These are phyloP conservation scores for Lumnitzera racemosa DNA, from an alignment of 345 rosid genomes.

Conservation along the genomic window DNA sequence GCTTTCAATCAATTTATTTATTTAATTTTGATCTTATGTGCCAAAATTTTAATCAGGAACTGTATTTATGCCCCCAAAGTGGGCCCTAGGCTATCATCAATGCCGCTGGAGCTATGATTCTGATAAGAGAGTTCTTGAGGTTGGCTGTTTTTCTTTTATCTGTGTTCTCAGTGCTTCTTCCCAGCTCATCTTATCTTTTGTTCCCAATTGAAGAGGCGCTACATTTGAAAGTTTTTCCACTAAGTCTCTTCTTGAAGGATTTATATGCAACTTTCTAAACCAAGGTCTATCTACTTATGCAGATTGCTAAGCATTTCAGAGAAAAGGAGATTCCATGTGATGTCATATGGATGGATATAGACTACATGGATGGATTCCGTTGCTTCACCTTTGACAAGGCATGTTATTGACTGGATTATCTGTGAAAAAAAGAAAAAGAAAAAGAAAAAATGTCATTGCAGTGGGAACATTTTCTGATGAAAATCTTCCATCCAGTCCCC, in stretches of 20 bases:
- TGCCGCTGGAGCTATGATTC: constrained; percentile 94
- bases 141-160: constrained; percentile 16
- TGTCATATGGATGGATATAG: constrained; percentile 98
- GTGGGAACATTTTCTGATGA: too few species aligned
- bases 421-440: too few species aligned
- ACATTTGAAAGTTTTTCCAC: neutral
- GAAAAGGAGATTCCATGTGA: constrained; percentile 84
- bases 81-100: constrained; percentile 95
- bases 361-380: constrained; percentile 95
- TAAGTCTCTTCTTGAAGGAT: constrained; percentile 1
- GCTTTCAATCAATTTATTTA: neutral
- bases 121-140: constrained; percentile 74
- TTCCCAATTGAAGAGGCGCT: neutral
- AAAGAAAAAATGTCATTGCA: too few species aligned
- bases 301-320: constrained; percentile 69
- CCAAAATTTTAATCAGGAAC: constrained; percentile 41
- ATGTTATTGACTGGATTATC: constrained; percentile 13
- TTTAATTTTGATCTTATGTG: neutral
- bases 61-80: constrained; percentile 90
- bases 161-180: neutral
- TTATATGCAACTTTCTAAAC: constrained; percentile 6
- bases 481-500: too few species aligned
- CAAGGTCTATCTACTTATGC: constrained; percentile 11
- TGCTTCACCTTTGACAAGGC: constrained; percentile 94
- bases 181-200: neutral